Evolutionary conservation across 2,329 filamentous ascomycete species (phyloP), one percentile per base, ranked within the genome.

Genomic region (Coccinonectria pachysandricola): DNA sequence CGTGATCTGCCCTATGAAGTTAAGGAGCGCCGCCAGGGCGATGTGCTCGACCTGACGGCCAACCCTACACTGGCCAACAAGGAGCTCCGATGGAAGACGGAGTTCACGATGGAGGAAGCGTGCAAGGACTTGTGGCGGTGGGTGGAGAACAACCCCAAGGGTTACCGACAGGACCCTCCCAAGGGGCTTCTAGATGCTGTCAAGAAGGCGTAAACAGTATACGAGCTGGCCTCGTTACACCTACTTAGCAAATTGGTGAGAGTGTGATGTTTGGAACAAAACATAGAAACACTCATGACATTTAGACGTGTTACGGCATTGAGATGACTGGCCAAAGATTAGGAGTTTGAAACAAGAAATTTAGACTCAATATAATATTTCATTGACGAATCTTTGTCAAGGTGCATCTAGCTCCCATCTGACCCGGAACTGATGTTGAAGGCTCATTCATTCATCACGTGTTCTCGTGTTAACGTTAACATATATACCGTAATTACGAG

Each of bases 81-180:
- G 53, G 91, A 98, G 63, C 70, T 98, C 28, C 66, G 75, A 37
- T 98, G 91, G 91, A 87, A 87, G 67, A 87, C 91, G 1, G 73
- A 92, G 62, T 68, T 80, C 32, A 87, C 82, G 12, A 75, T 98
- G 53, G 88, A 96, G 62, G 76, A 94, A 55, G 87, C 88, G 14
- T 98, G 91, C 55, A 75, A 78, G 43, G 86, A 98, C 57, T 68
- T 98, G 40, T 98, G 91, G 91, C 78, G 76, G 50, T 98, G 91
- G 91, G 93, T 92, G 10, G 70, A 80, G 62, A 96, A 95, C 62
- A 96, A 96, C 63, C 91, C 91, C 13, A 76, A 87, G 60, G 91
- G 91, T 12, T 96, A 96, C 64, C 72, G 82, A 41, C 87, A 96
- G 62, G 69, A 86, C 40, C 85, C 88, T n/a, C 88, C 91, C 1